Evolutionary conservation across 2,329 filamentous ascomycete genomes (phyloP), one percentile per base, ranked within the genome.

Genomic region (Elsinoe ampelina): DNA sequence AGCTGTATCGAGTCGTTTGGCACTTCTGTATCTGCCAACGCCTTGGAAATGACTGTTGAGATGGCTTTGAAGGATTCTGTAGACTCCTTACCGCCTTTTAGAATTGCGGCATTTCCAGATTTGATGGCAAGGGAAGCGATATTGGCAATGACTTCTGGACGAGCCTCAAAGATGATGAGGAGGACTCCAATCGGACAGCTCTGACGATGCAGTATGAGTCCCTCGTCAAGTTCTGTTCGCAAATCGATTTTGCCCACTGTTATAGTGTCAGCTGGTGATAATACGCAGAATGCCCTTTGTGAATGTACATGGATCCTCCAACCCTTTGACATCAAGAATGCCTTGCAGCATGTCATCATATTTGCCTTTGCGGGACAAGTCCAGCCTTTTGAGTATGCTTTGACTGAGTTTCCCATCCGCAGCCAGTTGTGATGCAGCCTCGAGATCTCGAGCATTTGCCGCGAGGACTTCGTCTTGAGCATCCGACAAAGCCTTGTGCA

Each of bases 271-370:
- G 67, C 19, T 17, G 6, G 13, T 42, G 36, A 47, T 13, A 15
- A 45, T 36, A 32, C 52, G 56, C 59, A 41, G 38, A 51, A 32
- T 38, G 12, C 17, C 54, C 56, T 43, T 47, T 26, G 17, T 43
- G 34, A 57, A 76, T 81, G 66, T 78, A 93, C 89, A 81, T 63
- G 93, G 93, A 73, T 98, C 93, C 50, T 87, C 81, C 26, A 98
- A 78, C 52, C 82, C 80, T 62, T 86, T 80, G 60, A 98, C 93
- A 72, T 95, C 89, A 59, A 95, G 73, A 60, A 98, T 95, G 22
- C 93, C 93, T 74, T 91, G 86, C 62, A 98, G 78, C 93, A 98
- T 97, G 68, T 97, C 93, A 67, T 96, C 91, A 78, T 86, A 98
- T 75, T 97, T 97, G 58, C 92, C 92, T 67, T 83, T 82, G 70